phyloP scores from a whole-genome alignment of 805 yeast species.

The Pichia scutulata region DNA sequence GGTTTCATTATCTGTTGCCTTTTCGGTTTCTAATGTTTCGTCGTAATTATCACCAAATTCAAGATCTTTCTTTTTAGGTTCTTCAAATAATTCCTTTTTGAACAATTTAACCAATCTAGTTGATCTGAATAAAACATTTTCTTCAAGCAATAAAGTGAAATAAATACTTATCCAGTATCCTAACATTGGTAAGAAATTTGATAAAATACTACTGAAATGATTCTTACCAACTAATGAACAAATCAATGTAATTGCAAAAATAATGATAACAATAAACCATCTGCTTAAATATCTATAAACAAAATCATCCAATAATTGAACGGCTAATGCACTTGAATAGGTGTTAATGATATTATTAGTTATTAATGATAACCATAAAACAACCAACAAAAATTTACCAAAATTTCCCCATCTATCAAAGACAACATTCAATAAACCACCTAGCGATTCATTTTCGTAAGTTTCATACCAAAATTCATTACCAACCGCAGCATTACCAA shows the following conservation, averaged over 20 bases:
- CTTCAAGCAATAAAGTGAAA: constrained; percentile 61
- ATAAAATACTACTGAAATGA: constrained; percentile 62
- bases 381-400: constrained; percentile 66
- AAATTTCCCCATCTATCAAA: constrained; percentile 67
- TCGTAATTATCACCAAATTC: neutral
- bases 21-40: neutral
- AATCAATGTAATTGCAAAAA: constrained; percentile 57
- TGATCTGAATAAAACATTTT: constrained; percentile 61
- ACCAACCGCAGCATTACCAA: constrained; percentile 57
- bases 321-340: constrained; percentile 74
- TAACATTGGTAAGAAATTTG: constrained; percentile 83
- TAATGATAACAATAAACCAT: constrained; percentile 63
- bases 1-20: neutral
- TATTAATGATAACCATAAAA: constrained; percentile 65
- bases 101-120: constrained; percentile 34
- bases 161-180: constrained; percentile 89
- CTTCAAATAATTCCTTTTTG: constrained; percentile 32
- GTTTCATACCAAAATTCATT: constrained; percentile 50
- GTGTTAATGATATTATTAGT: constrained; percentile 78
- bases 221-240: constrained; percentile 71
- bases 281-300: constrained; percentile 60
- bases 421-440: constrained; percentile 62
- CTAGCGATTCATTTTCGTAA: constrained; percentile 57
- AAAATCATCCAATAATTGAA: constrained; percentile 51
- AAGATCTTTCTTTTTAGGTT: neutral